Conservation (phyloP, 208 protist species). For the Leishmania turanica region DNA sequence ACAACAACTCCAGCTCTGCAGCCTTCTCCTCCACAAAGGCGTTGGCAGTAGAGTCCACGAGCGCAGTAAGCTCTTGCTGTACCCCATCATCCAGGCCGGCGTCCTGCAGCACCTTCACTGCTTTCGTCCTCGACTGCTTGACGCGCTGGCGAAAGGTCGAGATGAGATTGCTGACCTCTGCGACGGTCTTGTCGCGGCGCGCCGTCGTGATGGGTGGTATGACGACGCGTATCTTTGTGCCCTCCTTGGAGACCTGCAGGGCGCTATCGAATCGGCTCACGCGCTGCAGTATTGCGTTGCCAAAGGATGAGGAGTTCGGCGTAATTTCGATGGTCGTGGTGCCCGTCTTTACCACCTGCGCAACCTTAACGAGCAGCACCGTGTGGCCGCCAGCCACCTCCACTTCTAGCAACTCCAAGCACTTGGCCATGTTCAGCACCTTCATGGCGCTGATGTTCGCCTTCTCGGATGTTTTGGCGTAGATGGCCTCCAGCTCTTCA, state of each 20-base stretch:
- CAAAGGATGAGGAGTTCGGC: constrained; percentile 58
- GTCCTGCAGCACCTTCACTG: constrained; percentile 68
- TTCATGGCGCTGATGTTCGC: constrained; percentile 86
- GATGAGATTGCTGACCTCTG: constrained; percentile 55
- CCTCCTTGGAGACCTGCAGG: constrained; percentile 76
- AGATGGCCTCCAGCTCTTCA: constrained; percentile 69
- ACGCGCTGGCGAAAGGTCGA: constrained; percentile 53
- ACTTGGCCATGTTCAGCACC: constrained; percentile 90
- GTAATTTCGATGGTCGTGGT: constrained; percentile 70
- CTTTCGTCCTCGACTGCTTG: constrained; percentile 61
- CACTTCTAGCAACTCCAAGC: constrained; percentile 77
- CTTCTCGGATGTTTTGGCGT: constrained; percentile 57
- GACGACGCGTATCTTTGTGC: constrained; percentile 63
- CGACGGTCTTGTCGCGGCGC: constrained; percentile 60
- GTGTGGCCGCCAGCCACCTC: constrained; percentile 67
- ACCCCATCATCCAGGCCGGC: constrained; percentile 63
- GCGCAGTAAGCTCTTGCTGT: constrained; percentile 54
- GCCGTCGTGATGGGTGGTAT: constrained; percentile 75
- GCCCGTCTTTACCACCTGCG: constrained; percentile 76
- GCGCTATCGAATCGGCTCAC: constrained; percentile 76
- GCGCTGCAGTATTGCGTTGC: constrained; percentile 58
- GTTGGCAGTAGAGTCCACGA: constrained; percentile 56
- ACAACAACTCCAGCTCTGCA: constrained; percentile 66
- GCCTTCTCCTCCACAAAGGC: constrained; percentile 79
- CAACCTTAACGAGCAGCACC: constrained; percentile 70